phyloP scores from a whole-genome alignment of 805 yeast genomes.

The Suhomyces sp. region DNA sequence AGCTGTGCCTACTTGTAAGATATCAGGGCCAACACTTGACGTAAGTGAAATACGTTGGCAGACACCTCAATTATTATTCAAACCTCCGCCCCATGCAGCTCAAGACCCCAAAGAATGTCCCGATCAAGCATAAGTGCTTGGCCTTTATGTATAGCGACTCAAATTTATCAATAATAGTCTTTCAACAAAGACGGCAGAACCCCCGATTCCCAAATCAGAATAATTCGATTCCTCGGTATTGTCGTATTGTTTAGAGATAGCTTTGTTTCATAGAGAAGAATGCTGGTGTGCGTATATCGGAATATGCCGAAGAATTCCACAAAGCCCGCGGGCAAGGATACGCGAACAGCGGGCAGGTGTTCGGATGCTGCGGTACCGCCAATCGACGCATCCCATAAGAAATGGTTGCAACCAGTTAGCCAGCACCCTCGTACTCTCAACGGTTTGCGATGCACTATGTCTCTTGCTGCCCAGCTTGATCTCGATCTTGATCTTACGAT shows the following conservation, averaged over 20 bases:
- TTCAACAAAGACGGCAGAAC: background rate
- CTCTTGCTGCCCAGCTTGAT: background rate
- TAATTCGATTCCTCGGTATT: background rate
- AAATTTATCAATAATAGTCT: background rate
- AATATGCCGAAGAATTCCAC: background rate
- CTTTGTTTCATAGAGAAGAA: background rate
- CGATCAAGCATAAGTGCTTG: background rate
- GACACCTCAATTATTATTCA: background rate
- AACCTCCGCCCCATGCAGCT: background rate
- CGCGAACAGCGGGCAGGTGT: background rate
- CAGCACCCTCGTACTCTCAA: background rate
- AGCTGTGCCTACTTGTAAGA: background rate
- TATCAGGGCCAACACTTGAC: background rate
- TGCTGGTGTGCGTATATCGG: background rate
- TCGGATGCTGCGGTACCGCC: background rate
- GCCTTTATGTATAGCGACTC: background rate
- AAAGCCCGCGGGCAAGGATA: background rate
- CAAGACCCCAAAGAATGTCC: background rate
- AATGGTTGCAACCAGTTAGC: background rate
- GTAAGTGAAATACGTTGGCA: background rate
- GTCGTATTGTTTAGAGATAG: background rate
- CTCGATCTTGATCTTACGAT: background rate
- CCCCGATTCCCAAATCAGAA: background rate
- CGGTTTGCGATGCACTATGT: background rate
- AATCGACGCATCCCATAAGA: background rate